These are phyloP conservation scores for Rhytidiadelphus loreus DNA, from an alignment of 225 moss, liverwort and hornwort species.

Conservation along the genomic window DNA sequence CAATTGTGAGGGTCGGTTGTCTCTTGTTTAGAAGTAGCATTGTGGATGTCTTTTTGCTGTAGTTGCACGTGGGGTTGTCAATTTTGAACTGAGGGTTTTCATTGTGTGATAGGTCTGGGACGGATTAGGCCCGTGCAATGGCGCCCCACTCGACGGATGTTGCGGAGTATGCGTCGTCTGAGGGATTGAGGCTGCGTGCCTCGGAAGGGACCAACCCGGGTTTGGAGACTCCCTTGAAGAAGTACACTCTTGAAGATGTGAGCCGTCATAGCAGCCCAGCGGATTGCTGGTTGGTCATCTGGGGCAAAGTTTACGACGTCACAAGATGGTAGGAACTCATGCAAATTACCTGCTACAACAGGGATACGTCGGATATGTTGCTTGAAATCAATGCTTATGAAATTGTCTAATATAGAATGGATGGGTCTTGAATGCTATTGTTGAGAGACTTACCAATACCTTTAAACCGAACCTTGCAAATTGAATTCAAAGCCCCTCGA, in stretches of 20 bases:
- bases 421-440: background rate
- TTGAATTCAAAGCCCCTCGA: background rate
- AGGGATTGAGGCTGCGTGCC: slow-evolving; percentile 26
- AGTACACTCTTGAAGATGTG: slow-evolving; percentile 75
- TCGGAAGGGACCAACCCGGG: background rate
- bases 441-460: background rate
- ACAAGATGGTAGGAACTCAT: slow-evolving; percentile 56
- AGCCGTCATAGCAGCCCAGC: slow-evolving; percentile 59
- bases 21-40: background rate
- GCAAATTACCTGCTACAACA: background rate
- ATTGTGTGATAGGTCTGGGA: background rate
- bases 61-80: background rate
- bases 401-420: background rate
- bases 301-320: slow-evolving; percentile 93
- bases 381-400: background rate
- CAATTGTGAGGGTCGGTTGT: background rate
- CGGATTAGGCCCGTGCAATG: slow-evolving; percentile 18
- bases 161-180: slow-evolving; percentile 12
- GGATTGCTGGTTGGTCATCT: slow-evolving; percentile 95
- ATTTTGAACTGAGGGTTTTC: background rate
- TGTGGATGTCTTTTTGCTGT: background rate
- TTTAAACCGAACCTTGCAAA: background rate
- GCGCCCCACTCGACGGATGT: slow-evolving; percentile 44
- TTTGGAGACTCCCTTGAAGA: slow-evolving; percentile 21
- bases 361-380: background rate